Conservation (phyloP, 805 yeast genomes). For the Cyberlindnera xylosilytica region DNA sequence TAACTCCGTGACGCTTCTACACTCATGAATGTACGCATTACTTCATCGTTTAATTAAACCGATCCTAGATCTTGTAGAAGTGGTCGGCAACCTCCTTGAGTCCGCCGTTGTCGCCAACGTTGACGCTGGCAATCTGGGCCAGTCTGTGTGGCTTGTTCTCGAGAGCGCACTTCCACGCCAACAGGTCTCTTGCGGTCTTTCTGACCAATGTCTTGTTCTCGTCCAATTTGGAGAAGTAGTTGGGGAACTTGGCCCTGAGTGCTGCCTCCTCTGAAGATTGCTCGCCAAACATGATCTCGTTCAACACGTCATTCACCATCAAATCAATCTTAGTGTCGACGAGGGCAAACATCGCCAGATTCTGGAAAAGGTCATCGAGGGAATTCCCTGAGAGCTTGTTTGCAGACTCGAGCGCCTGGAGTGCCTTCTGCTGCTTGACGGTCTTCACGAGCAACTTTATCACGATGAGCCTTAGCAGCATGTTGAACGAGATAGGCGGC, state of each 20-base stretch:
- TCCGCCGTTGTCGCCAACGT: constrained; percentile 2
- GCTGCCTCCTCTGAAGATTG: constrained; percentile 14
- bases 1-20: too few relatives aligned
- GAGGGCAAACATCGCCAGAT: constrained; percentile 16
- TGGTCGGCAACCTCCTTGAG: constrained; percentile 5
- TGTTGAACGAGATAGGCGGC: constrained; percentile 5
- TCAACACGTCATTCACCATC: constrained; percentile 6
- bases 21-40: too few relatives aligned
- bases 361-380: constrained; percentile 16
- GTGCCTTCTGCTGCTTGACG: constrained; percentile 16
- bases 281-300: constrained; percentile 5
- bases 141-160: constrained; percentile 9
- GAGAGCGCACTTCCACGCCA: constrained; percentile 17
- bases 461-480: constrained; percentile 17
- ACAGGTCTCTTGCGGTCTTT: constrained; percentile 14
- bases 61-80: too few relatives aligned
- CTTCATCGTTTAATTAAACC: too few relatives aligned
- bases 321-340: constrained; percentile 17
- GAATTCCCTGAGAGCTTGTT: constrained; percentile 4
- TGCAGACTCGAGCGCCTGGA: constrained; percentile 2
- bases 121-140: constrained; percentile 6
- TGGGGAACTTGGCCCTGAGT: constrained; percentile 18
- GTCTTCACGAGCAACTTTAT: constrained; percentile 21
- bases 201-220: constrained; percentile 10
- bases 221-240: constrained; percentile 19